Evolutionary conservation across 164 flowering plant genomes (phyloP).

Genomic region (Malania oleifera): DNA sequence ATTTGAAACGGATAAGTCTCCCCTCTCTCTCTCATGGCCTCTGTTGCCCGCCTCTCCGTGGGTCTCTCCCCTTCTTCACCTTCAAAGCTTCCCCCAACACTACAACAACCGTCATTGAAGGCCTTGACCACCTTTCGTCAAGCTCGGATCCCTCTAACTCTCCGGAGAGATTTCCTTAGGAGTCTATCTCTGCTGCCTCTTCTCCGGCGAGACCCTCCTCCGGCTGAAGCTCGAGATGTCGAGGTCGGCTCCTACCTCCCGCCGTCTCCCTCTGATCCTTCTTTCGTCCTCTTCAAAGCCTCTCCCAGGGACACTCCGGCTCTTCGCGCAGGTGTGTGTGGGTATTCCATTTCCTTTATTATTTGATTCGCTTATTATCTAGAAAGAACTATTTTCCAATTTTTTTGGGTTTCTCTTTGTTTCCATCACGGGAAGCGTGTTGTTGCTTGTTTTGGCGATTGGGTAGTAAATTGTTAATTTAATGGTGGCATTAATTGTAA

Average conservation of each 20-base stretch:
- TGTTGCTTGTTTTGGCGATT: too few species aligned
- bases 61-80: conserved; percentile 2
- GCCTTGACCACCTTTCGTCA: conserved; percentile 3
- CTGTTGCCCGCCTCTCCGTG: too few species aligned
- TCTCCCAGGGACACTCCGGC: conserved; percentile 88
- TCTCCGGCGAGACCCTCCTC: conserved; percentile 13
- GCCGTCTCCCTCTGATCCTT: conserved; percentile 61
- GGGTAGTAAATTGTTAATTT: too few species aligned
- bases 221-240: conserved; percentile 53
- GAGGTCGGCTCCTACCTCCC: conserved; percentile 87
- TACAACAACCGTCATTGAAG: too few species aligned
- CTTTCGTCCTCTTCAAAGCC: conserved; percentile 89
- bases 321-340: conserved; percentile 98
- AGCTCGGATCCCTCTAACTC: neutral
- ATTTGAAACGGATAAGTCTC: too few species aligned
- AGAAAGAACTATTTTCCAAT: too few species aligned
- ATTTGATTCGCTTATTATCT: too few species aligned
- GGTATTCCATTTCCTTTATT: too few species aligned
- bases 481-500: too few species aligned
- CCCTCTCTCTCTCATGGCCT: conserved; percentile 21
- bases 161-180: conserved; percentile 42
- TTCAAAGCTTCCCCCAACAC: neutral
- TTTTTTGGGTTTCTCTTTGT: too few species aligned
- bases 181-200: conserved; percentile 38
- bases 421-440: too few species aligned